These are phyloP conservation scores for Pseudocercospora pini-densiflorae DNA, from an alignment of 2,329 filamentous ascomycete genomes.

Conservation along the genomic window DNA sequence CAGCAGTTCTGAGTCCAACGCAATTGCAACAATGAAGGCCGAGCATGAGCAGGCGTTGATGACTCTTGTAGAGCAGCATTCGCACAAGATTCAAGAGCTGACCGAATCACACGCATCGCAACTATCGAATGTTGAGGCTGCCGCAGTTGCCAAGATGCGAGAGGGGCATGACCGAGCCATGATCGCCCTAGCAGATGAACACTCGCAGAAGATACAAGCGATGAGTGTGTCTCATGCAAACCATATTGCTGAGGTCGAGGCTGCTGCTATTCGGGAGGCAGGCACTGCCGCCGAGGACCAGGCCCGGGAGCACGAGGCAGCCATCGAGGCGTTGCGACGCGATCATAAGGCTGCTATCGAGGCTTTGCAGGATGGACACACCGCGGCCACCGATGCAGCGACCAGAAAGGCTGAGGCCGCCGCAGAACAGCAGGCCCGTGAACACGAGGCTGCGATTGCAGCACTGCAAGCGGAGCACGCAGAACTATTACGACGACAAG, in stretches of 20 bases:
- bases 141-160: constrained; percentile 1
- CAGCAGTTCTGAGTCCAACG: constrained; percentile 4
- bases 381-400: not conserved
- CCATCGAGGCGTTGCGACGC: constrained; percentile 17
- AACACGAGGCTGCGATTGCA: constrained; percentile 19
- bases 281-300: constrained; percentile 22
- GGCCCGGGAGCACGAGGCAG: constrained; percentile 18
- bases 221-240: constrained; percentile 17
- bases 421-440: constrained; percentile 9
- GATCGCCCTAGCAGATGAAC: constrained; percentile 18
- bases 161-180: constrained; percentile 21
- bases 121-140: constrained; percentile 16
- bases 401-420: constrained; percentile 6
- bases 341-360: constrained; percentile 21
- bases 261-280: constrained; percentile 23
- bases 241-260: constrained; percentile 27
- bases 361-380: constrained; percentile 18
- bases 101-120: constrained; percentile 16
- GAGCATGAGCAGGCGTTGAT: constrained; percentile 21
- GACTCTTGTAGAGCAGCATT: constrained; percentile 22
- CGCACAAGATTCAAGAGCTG: constrained; percentile 23
- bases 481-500: constrained; percentile 13
- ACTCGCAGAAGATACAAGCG: constrained; percentile 23
- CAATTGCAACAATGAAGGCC: constrained; percentile 3
- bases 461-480: constrained; percentile 17